A percentile compares a stretch with the other conserved stretches of the same genome.
Conservation (phyloP, 164 flowering plant species). For the Vitis rupestris region DNA sequence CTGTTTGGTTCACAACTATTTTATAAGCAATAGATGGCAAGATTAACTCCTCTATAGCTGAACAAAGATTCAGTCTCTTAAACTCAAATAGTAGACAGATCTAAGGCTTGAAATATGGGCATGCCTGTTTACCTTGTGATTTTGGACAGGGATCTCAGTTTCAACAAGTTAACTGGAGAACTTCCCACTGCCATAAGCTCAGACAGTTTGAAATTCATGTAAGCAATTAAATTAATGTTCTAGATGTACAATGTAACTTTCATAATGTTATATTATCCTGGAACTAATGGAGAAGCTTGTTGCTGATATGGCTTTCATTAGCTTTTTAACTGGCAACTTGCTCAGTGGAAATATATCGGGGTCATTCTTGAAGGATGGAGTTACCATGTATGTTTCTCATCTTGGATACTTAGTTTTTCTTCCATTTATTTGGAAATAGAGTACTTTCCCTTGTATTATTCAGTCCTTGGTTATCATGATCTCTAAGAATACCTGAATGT, state of each 20-base stretch:
- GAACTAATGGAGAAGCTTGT: not conserved
- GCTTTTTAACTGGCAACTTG: conserved; percentile 64
- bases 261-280: conserved; percentile 1
- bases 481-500: no score
- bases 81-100: no score
- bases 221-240: not conserved
- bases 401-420: not conserved
- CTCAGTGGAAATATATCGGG: conserved; percentile 63
- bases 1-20: no score
- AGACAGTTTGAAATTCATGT: conserved; percentile 8
- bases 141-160: conserved; percentile 23
- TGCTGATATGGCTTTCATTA: conserved; percentile 19
- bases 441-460: no score
- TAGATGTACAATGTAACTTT: not conserved
- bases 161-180: conserved; percentile 19
- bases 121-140: not conserved
- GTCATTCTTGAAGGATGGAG: conserved; percentile 47
- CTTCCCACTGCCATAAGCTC: not conserved
- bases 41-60: no score
- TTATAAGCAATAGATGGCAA: no score
- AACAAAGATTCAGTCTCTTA: no score
- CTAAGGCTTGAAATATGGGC: no score
- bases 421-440: not conserved
- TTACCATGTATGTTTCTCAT: conserved; percentile 46
- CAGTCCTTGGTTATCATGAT: no score